Evolutionary conservation across 2,329 filamentous ascomycete genomes (phyloP).

Genomic region (Aspergillus alliaceus): DNA sequence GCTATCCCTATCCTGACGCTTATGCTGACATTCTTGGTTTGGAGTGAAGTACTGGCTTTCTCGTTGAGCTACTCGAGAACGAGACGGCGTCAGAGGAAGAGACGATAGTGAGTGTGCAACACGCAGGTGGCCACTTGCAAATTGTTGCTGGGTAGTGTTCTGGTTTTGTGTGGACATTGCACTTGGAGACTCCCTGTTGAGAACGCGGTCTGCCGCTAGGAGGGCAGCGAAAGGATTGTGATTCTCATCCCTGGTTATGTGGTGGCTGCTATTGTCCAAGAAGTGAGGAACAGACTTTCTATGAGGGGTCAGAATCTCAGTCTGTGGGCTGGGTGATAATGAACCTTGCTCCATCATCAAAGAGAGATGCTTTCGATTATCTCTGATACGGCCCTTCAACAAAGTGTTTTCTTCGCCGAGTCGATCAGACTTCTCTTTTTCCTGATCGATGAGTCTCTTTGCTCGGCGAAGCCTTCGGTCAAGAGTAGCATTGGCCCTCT

Average conservation of each 20-base stretch:
- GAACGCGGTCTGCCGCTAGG: constrained; percentile 70
- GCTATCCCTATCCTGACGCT: constrained; percentile 71
- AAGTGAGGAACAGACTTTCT: constrained; percentile 43
- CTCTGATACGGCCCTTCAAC: constrained; percentile 78
- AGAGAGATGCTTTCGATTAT: constrained; percentile 85
- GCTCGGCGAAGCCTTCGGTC: constrained; percentile 68
- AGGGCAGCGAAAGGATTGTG: constrained; percentile 74
- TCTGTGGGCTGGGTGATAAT: constrained; percentile 59
- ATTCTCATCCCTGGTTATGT: constrained; percentile 51
- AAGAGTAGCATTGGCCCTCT: constrained; percentile 65
- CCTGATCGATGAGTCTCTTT: constrained; percentile 74
- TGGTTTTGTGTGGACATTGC: constrained; percentile 69
- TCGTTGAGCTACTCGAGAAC: constrained; percentile 51
- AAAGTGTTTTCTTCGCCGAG: constrained; percentile 75
- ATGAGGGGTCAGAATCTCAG: constrained; percentile 48
- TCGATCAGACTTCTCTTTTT: constrained; percentile 69
- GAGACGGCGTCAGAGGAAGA: constrained; percentile 72
- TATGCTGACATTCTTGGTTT: constrained; percentile 52
- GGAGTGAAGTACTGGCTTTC: constrained; percentile 61
- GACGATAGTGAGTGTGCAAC: constrained; percentile 83
- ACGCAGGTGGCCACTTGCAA: constrained; percentile 64
- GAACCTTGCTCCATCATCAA: constrained; percentile 74
- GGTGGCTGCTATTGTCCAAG: constrained; percentile 39
- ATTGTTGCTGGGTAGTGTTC: constrained; percentile 49
- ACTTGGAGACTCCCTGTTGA: constrained; percentile 74